Percentiles rank a stretch among this genome's conserved stretches.
Conservation (phyloP, 2,329 filamentous ascomycete species). For the Capronia coronata region DNA sequence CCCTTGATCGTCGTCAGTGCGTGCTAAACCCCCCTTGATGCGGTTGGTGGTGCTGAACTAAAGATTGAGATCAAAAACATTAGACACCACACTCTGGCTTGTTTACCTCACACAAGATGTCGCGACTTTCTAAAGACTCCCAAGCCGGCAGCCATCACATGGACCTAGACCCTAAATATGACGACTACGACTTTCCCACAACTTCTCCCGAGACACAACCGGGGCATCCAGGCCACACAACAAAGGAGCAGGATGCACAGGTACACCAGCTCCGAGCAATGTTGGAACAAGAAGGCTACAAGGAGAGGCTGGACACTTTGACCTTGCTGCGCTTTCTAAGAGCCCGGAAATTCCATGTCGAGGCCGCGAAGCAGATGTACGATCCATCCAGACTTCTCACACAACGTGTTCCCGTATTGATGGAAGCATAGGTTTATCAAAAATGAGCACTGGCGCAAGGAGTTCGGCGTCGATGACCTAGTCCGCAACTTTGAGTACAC, state of each 20-base stretch:
- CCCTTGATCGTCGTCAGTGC: not conserved
- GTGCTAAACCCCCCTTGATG: not conserved
- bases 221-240: conserved; percentile 86
- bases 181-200: conserved; percentile 89
- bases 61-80: not conserved
- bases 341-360: conserved; percentile 90
- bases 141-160: conserved; percentile 35
- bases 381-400: conserved; percentile 32
- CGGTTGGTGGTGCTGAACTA: not conserved
- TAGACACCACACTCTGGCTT: not conserved
- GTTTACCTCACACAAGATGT: conserved; percentile 18
- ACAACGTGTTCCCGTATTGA: conserved; percentile 5
- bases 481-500: conserved; percentile 77
- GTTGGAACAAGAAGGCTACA: conserved; percentile 78
- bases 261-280: conserved; percentile 76
- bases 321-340: conserved; percentile 88
- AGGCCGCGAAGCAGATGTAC: conserved; percentile 79
- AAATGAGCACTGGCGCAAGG: conserved; percentile 82
- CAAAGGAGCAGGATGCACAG: conserved; percentile 78
- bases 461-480: conserved; percentile 75
- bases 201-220: conserved; percentile 61
- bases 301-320: conserved; percentile 80
- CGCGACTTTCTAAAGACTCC: conserved; percentile 18
- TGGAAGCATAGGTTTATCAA: conserved; percentile 67
- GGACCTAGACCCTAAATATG: conserved; percentile 78